A percentile compares a stretch with the other conserved stretches of the same genome.
phyloP scores from a whole-genome alignment of 768 basidiomycete species.

The Pisolithus marmoratus region DNA sequence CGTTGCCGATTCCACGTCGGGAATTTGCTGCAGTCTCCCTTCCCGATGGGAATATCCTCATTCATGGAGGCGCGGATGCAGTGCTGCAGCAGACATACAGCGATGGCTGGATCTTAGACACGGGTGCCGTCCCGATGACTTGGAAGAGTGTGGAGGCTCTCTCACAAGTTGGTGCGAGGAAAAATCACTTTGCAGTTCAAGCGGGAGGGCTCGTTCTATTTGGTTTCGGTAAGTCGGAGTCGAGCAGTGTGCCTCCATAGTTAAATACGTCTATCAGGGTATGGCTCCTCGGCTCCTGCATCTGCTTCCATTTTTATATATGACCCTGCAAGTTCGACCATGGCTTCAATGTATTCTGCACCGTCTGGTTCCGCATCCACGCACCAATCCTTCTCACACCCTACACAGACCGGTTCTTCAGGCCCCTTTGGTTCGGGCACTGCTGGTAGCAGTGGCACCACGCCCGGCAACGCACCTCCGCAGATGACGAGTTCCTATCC shows the following conservation, averaged over 20 bases:
- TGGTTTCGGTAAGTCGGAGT: constrained; percentile 58
- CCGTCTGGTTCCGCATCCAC: constrained; percentile 23
- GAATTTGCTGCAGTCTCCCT: constrained; percentile 54
- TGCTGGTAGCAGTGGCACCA: constrained; percentile 2
- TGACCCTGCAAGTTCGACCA: constrained; percentile 30
- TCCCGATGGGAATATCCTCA: constrained; percentile 50
- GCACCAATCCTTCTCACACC: constrained; percentile 29
- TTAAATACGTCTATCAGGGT: constrained; percentile 29
- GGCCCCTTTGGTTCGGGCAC: background rate
- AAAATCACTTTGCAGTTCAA: constrained; percentile 69
- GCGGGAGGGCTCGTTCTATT: constrained; percentile 62
- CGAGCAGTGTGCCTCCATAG: background rate
- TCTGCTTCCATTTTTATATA: constrained; percentile 53
- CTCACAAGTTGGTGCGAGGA: constrained; percentile 53
- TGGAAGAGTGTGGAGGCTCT: constrained; percentile 54
- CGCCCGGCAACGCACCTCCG: constrained; percentile 7
- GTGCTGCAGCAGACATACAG: constrained; percentile 44
- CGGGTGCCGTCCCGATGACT: constrained; percentile 45
- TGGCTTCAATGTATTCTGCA: constrained; percentile 39
- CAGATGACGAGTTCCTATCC: constrained; percentile 7
- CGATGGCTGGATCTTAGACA: constrained; percentile 72
- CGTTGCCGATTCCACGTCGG: constrained; percentile 53
- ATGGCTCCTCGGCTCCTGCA: constrained; percentile 33
- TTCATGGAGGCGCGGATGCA: constrained; percentile 75
- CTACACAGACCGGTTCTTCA: constrained; percentile 27